Base-by-base conservation (phyloP, 768 basidiomycete genomes). In the Stropharia rugosoannulata region DNA sequence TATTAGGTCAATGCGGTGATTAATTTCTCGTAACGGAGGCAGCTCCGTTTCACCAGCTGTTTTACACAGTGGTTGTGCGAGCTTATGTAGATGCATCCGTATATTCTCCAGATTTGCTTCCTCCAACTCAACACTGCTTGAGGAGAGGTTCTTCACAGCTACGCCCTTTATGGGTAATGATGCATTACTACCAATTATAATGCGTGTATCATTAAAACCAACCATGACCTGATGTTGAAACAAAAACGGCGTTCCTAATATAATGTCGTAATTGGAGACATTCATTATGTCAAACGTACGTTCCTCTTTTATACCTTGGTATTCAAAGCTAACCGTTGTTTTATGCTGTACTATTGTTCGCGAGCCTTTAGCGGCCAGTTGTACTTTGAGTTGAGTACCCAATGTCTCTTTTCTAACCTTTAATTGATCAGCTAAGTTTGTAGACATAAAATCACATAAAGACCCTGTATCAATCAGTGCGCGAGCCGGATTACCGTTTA, bases 1-100 rank as follows among this genome's bases (percentile, higher is more conserved):
- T 16, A 76, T 76, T n/a, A 79, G 50, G 0, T 67, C 70, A 5
- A 79, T 78, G 0, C 32, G 27, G 54, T 78, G 76, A 55, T 79
- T 78, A 1, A 79, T 70, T 0, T 56, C 72, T 1, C 69, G 19
- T 3, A 75, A 44, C 0, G 73, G 75, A 0, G 78, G 76, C 10
- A 74, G 43, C 0, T 57, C 62, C 0, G 65, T 70, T 3, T 71
- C 66, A 3, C 42, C 55, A 0, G 65, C 67, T 11, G 58, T 51
- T 38, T 62, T 64, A 40, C 67, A 74, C 2, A 68, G 45, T 0
- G 61, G 63, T 25, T 54, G n/a, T 0, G 69, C 66, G 8, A 38
- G 13, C 18, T 22, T 6, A 4, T 5, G n/a, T n/a, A 47, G 25
- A 4, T 47, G 41, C 16, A 60, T 4, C 0, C 65, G 40, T 5